phyloP scores from a whole-genome alignment of 352 stramenopile genomes.

The Aphanomyces cochlioides region DNA sequence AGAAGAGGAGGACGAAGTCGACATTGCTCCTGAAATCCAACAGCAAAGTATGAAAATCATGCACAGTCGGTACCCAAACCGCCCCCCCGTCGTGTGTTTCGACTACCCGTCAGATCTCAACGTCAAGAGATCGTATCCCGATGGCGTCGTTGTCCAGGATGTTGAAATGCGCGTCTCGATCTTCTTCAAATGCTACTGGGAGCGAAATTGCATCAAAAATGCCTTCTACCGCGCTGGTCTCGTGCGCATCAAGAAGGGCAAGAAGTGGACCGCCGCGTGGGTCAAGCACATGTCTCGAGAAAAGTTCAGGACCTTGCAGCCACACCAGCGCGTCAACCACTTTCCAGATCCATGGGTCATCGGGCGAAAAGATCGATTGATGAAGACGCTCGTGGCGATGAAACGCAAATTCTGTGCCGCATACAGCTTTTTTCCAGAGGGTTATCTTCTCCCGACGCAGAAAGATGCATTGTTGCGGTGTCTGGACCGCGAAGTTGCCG shows the following conservation, averaged over 20 bases:
- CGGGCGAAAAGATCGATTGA: constrained; percentile 84
- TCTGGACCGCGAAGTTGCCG: constrained; percentile 15
- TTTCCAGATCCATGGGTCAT: constrained; percentile 89
- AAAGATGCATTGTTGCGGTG: constrained; percentile 51
- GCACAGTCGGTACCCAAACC: constrained; percentile 47
- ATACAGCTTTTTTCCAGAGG: constrained; percentile 83
- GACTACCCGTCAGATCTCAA: constrained; percentile 79
- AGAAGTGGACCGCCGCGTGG: constrained; percentile 58
- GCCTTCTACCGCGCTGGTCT: constrained; percentile 77
- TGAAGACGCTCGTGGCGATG: constrained; percentile 64
- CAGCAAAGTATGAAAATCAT: constrained; percentile 46
- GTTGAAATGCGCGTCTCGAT: constrained; percentile 45
- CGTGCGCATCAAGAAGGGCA: constrained; percentile 44
- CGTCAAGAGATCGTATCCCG: constrained; percentile 44
- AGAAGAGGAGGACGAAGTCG: constrained; percentile 42
- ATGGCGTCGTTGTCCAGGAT: constrained; percentile 34
- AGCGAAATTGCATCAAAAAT: constrained; percentile 91
- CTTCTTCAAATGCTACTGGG: constrained; percentile 86
- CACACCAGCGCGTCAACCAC: constrained; percentile 83
- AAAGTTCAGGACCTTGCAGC: constrained; percentile 53
- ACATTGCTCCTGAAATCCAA: constrained; percentile 2
- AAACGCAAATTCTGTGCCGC: constrained; percentile 51
- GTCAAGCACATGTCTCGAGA: constrained; percentile 64
- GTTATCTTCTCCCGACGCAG: constrained; percentile 77
- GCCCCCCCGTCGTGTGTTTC: constrained; percentile 80